Conservation (phyloP, 75 land plant species). For the Adiantum capillusveneris region DNA sequence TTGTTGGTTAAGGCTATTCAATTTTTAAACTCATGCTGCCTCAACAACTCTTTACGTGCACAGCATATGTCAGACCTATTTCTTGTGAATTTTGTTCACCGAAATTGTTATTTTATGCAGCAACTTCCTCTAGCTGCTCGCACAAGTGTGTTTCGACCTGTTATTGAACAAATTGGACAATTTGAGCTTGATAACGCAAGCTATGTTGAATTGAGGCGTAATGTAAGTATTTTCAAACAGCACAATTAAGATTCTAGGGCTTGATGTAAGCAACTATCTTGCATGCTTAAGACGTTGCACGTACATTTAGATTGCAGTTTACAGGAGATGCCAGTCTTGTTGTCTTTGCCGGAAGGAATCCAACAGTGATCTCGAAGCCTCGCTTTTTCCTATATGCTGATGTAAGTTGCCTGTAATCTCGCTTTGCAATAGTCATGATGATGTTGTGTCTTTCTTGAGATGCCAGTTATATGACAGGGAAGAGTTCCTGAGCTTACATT, state of each 20-base stretch:
- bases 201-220: background rate
- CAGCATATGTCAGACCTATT: too few relatives aligned
- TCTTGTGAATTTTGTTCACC: too few relatives aligned
- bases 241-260: background rate
- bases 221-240: background rate
- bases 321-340: conserved; percentile 2
- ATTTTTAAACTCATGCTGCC: too few relatives aligned
- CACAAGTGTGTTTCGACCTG: background rate
- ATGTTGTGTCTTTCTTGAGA: background rate
- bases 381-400: background rate
- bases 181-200: background rate
- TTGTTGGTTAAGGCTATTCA: too few relatives aligned
- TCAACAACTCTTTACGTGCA: too few relatives aligned
- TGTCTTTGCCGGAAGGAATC: conserved; percentile 2
- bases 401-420: background rate
- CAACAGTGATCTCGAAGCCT: background rate
- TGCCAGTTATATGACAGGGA: background rate
- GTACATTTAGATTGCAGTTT: background rate
- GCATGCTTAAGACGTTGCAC: too few relatives aligned
- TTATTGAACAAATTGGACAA: conserved; percentile 1
- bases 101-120: background rate
- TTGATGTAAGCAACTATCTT: too few relatives aligned
- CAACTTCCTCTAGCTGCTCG: background rate
- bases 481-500: conserved; percentile 5
- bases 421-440: background rate